Evolutionary conservation across 2,329 filamentous ascomycete genomes (phyloP).

Genomic region (Hymenoscyphus fructigenus): DNA sequence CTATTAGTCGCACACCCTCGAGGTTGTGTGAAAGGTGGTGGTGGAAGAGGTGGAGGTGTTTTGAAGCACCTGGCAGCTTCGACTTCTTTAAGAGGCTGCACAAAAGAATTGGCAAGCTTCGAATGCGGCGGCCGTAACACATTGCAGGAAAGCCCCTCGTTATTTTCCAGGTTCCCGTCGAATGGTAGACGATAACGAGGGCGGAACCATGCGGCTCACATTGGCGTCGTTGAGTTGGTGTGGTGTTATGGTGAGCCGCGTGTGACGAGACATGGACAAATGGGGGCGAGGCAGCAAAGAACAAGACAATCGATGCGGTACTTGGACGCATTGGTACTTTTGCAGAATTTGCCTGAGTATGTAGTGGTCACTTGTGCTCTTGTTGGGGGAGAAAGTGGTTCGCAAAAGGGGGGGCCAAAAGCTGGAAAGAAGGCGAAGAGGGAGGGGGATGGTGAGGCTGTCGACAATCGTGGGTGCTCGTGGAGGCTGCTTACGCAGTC

Average conservation of each 20-base stretch:
- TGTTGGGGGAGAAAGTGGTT: conserved; percentile 1
- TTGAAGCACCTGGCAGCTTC: too few species aligned
- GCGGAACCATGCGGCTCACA: conserved; percentile 1
- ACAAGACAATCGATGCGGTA: background rate
- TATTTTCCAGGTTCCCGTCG: background rate
- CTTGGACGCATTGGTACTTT: background rate
- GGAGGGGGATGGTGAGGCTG: background rate
- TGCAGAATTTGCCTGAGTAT: background rate
- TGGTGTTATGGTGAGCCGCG: conserved; percentile 2
- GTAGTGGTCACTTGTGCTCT: background rate
- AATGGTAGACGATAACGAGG: background rate
- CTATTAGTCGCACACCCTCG: too few species aligned
- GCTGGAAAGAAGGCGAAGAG: background rate
- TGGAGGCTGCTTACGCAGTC: background rate
- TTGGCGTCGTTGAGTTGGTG: background rate
- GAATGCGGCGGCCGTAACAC: background rate
- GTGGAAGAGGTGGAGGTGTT: too few species aligned
- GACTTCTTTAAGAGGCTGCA: background rate
- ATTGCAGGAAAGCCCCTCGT: background rate
- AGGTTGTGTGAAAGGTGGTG: too few species aligned
- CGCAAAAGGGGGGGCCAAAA: background rate
- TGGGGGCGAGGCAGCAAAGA: background rate
- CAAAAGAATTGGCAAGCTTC: background rate
- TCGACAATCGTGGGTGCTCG: background rate
- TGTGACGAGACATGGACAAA: background rate